Base-by-base conservation (phyloP, 495 filamentous ascomycete species). In the Geopyxis carbonaria region DNA sequence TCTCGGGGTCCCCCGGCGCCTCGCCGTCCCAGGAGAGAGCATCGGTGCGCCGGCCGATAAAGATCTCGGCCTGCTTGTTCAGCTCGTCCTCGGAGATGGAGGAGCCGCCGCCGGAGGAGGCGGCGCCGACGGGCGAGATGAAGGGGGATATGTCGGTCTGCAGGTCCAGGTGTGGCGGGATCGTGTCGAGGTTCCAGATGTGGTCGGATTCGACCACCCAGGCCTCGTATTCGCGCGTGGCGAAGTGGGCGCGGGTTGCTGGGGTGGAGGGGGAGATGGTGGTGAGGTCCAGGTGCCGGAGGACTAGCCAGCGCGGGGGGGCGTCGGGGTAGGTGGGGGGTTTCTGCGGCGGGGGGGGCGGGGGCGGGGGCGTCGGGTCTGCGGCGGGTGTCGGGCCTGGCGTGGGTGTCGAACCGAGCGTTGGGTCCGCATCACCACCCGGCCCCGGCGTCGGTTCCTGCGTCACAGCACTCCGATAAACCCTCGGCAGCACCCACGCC, bases 121-220 rank as follows among this genome's bases (percentile, higher is more conserved):
- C 13, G 14, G 25, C 31, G 5, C 14, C 32, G n/a, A 16, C 20
- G 5, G 48, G 38, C 23, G 23, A 34, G 5, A 71, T 39, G 29
- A 62, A 72, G 3, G 69, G 68, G 0, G 65, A 54, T 0, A 67
- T 57, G 25, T 72, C 69, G 3, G 50, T 47, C 44, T 73, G 50
- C 9, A 73, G 51, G 38, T 72, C 69, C 0, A 48, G 44, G 2
- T 51, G 10, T 11, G 23, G 20, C 0, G 34, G 37, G 20, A 63
- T 36, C 3, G 60, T 44, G 16, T 64, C 55, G 0, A 71, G 46
- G 5, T 46, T 44, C 10, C 55, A 41, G 4, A 48, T 6, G 0
- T 55, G 33, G 46, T 73, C 65, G 34, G 61, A 65, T 40, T 73
- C 66, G 0, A 72, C 39, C 2, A 72, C 48, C 66, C 66, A 73